Evolutionary conservation across 805 yeast species (phyloP), one percentile per base, ranked within the genome.

Genomic region (Myxozyma vanderwaltii): DNA sequence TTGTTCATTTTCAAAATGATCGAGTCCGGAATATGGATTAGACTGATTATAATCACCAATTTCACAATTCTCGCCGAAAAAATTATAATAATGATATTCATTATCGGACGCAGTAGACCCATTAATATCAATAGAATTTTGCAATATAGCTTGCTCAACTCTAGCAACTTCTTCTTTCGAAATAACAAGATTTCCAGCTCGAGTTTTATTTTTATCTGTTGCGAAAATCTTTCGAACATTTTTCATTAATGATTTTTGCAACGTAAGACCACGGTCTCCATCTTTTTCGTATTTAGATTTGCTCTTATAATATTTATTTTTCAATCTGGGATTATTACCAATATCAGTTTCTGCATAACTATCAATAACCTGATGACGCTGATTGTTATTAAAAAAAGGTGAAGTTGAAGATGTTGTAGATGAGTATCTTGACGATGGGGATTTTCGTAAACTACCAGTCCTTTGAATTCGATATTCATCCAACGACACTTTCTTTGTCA

Each of bases 291-390:
- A 13, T 10, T 26, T 33, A 36, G 23, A 8, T 23, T 36, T 48
- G 19, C 12, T 36, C 33, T 24, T 48, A 19, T 36, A 12, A 24
- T 24, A 27, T 27, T 39, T 39, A 12, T 27, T 23, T 36, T 40
- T 35, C 15, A 50, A 35, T 21, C 53, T 33, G 15, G 53, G 53
- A 23, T 50, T 50, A 4, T 50, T 38, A 12, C 21, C 35, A 50
- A 50, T 38, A 23, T 50, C 45, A 36, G 53, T 33, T 17, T 50
- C 53, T n/a, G 44, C 35, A 39, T 39, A 50, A 19, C 6, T 31
- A 21, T 50, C 53, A n/a, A 29, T n/a, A 3, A 23, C 27, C 36
- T 38, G 53, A 8, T 13, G 23, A 24, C 35, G 29, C n/a, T 3
- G 4, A 4, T 24, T 24, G 35, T 26, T 8, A 39, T 47, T 36